Base-by-base conservation (phyloP, 108 stramenopile genomes). In the Skeletonema costatum region DNA sequence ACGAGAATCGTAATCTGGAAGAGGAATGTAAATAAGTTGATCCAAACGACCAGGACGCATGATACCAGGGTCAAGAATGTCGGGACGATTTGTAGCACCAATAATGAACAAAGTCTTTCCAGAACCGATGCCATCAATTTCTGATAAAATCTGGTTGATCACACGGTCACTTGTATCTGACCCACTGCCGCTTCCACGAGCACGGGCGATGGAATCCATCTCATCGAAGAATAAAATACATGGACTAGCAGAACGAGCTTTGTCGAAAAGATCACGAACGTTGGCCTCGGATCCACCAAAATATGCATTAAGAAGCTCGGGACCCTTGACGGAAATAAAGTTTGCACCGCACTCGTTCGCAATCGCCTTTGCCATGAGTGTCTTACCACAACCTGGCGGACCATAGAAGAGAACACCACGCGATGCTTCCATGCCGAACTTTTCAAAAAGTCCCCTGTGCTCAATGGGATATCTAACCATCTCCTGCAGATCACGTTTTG, bases 141-240 rank as follows among this genome's bases (percentile, higher is more conserved):
- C 98, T 31, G 98, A 96, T 19, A 99, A 88, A 70, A 99, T 98
- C 87, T 99, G 99, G 88, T 99, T 99, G 86, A 99, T 98, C 44
- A 99, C 98, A 78, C 98, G 95, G 84, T 99, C 99, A 53, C 97
- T 97, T 1, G 98, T 97, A 30, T 98, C 98, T n/a, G 92, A 95
- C 71, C 95, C 97, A 5, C 87, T 79, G 68, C 97, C 96, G 11
- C 87, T 80, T 16, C 99, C 99, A 74, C 99, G 93, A 13, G 98
- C 92, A 70, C 96, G 90, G n/a, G 99, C 99, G 74, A 99, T 98
- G 35, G 99, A 99, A 85, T 99, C 99, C 92, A 99, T 96, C 87
- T 99, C 99, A 78, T 99, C 99, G 78, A 99, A 99, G 88, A 99
- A 98, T 31, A 99, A 89, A 70, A 99, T 99, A 87, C 99, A 99